A percentile compares a stretch with the other conserved stretches of the same genome.
These are phyloP conservation scores for Puccinia horiana DNA, from an alignment of 1,284 basidiomycete species.

Conservation along the genomic window DNA sequence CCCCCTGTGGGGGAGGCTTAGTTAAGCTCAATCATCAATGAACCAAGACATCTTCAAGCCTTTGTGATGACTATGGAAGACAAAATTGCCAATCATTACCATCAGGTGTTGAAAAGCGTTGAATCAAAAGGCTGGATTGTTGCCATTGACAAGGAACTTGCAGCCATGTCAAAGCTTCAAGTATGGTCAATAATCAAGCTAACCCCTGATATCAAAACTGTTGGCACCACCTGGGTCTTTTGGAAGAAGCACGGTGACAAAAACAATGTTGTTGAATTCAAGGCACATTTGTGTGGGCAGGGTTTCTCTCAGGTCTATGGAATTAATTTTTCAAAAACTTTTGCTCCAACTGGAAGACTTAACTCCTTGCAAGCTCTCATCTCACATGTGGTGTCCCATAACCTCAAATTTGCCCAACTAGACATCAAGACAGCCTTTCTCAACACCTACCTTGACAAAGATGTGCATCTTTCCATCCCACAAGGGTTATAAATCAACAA, in stretches of 20 bases:
- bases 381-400: not conserved
- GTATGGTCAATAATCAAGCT: not conserved
- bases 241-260: not conserved
- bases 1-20: too few relatives aligned
- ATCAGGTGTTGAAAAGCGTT: not conserved
- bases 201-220: not conserved
- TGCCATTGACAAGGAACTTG: not conserved
- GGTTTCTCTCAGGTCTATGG: not conserved
- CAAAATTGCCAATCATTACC: not conserved
- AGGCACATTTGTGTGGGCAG: not conserved
- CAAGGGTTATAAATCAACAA: not conserved
- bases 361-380: too few relatives aligned
- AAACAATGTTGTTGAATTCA: not conserved
- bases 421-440: slow-evolving; percentile 2
- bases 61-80: not conserved
- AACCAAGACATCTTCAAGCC: too few relatives aligned
- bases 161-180: not conserved
- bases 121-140: not conserved
- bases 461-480: not conserved
- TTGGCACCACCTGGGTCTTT: not conserved
- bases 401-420: not conserved
- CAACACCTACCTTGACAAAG: not conserved
- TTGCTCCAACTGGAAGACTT: slow-evolving; percentile 5
- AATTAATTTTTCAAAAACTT: not conserved
- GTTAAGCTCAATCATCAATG: too few relatives aligned